phyloP scores from a whole-genome alignment of 768 basidiomycete genomes.

The Lyophyllum semitale region DNA sequence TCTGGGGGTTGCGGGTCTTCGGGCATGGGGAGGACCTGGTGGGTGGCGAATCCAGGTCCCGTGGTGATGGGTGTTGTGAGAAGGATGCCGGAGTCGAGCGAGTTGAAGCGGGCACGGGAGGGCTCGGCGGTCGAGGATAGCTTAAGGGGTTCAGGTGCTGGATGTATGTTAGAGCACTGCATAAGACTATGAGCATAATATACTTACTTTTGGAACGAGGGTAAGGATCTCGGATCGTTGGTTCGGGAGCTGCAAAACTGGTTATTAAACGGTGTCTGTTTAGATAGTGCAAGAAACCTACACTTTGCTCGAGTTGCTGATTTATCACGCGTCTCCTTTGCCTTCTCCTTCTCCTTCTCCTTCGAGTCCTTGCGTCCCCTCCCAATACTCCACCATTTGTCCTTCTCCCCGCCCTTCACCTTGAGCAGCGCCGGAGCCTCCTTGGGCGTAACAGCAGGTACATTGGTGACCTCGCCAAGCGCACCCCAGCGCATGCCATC shows the following conservation, averaged over 20 bases:
- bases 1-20: conserved; percentile 8
- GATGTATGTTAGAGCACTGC: neutral
- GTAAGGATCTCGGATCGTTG: conserved; percentile 24
- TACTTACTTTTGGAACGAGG: conserved; percentile 43
- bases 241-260: conserved; percentile 36
- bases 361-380: conserved; percentile 75
- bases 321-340: conserved; percentile 38
- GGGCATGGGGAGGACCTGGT: neutral
- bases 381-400: conserved; percentile 85
- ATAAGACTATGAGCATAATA: neutral
- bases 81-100: conserved; percentile 48
- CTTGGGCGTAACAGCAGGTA: conserved; percentile 31
- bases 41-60: conserved; percentile 13
- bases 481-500: conserved; percentile 60
- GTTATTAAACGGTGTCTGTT: neutral
- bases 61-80: conserved; percentile 37
- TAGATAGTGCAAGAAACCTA: conserved; percentile 24
- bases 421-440: conserved; percentile 32
- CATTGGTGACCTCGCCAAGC: conserved; percentile 63
- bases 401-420: conserved; percentile 36
- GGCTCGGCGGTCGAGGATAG: conserved; percentile 27
- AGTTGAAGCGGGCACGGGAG: conserved; percentile 60
- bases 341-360: conserved; percentile 56
- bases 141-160: conserved; percentile 51
- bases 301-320: conserved; percentile 41